A percentile compares a stretch with the other conserved stretches of the same genome.
These are phyloP conservation scores for Phytophthora cactorum DNA, from an alignment of 352 stramenopile genomes.

Conservation along the genomic window DNA sequence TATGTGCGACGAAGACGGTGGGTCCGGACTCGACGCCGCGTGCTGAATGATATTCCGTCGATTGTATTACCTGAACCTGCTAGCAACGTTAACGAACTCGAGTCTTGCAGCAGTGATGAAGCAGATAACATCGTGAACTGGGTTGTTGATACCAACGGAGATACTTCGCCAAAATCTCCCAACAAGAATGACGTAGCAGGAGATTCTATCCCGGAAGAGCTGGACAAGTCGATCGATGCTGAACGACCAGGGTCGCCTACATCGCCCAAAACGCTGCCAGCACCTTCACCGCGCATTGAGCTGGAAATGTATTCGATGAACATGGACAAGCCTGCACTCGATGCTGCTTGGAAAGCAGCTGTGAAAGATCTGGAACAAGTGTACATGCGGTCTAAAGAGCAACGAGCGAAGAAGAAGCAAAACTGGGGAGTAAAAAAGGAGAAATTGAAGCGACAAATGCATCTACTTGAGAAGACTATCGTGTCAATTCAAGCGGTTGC, in stretches of 20 bases:
- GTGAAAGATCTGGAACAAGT: constrained; percentile 60
- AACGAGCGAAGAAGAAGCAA: constrained; percentile 49
- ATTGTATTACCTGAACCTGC: constrained; percentile 6
- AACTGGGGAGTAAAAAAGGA: constrained; percentile 67
- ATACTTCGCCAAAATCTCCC: constrained; percentile 31
- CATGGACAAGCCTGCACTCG: constrained; percentile 63
- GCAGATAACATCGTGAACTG: constrained; percentile 20
- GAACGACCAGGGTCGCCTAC: not conserved
- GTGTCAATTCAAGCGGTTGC: constrained; percentile 66
- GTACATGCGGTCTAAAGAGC: constrained; percentile 53
- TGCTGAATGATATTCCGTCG: constrained; percentile 13
- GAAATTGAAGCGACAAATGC: constrained; percentile 73
- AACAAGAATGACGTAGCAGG: constrained; percentile 9
- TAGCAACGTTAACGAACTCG: constrained; percentile 12
- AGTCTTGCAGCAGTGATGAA: constrained; percentile 39
- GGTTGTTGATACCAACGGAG: constrained; percentile 36
- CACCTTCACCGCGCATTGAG: constrained; percentile 11
- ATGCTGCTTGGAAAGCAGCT: constrained; percentile 55
- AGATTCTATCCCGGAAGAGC: constrained; percentile 7
- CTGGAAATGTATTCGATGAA: constrained; percentile 43
- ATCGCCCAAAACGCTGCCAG: not conserved
- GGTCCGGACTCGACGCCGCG: constrained; percentile 58
- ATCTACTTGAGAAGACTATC: constrained; percentile 74
- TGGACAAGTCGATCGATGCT: not conserved
- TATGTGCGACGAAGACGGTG: constrained; percentile 75